A percentile compares a stretch with the other conserved stretches of the same genome.
Conservation (phyloP, 306 rosid species). For the Citrullus amarus region DNA sequence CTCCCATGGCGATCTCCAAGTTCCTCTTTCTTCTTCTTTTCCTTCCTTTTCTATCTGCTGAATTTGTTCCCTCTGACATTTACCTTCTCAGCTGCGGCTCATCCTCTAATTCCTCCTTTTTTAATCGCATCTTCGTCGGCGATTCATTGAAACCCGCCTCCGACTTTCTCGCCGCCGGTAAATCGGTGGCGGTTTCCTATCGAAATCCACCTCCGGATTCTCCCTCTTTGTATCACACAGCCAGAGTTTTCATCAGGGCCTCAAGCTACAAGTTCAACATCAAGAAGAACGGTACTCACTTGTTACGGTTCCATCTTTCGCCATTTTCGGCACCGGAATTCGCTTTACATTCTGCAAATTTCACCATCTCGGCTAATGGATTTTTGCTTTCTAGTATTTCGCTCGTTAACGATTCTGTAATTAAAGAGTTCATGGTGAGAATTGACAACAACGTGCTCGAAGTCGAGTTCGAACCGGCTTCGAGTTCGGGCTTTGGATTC, state of each 20-base stretch:
- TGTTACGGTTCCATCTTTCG: slow-evolving; percentile 78
- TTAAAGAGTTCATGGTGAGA: slow-evolving; percentile 52
- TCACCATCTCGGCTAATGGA: slow-evolving; percentile 40
- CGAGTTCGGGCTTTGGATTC: slow-evolving; percentile 48
- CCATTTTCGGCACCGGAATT: slow-evolving; percentile 51
- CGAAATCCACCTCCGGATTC: slow-evolving; percentile 40
- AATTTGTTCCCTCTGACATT: slow-evolving; percentile 59
- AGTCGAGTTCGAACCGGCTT: slow-evolving; percentile 39
- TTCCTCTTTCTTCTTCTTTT: slow-evolving; percentile 20
- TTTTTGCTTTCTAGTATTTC: slow-evolving; percentile 19
- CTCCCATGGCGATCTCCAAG: slow-evolving; percentile 38
- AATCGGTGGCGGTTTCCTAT: slow-evolving; percentile 37
- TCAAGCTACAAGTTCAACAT: slow-evolving; percentile 50
- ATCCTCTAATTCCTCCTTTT: slow-evolving; percentile 34
- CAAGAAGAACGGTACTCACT: slow-evolving; percentile 57
- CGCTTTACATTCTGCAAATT: slow-evolving; percentile 48
- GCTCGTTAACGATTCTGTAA: slow-evolving; percentile 18
- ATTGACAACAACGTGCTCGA: slow-evolving; percentile 32
- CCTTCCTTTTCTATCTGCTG: slow-evolving; percentile 22
- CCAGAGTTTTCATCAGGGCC: slow-evolving; percentile 55
- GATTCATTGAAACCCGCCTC: slow-evolving; percentile 36
- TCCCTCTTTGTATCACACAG: slow-evolving; percentile 42
- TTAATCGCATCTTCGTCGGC: slow-evolving; percentile 38
- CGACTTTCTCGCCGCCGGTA: slow-evolving; percentile 29
- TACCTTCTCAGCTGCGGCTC: slow-evolving; percentile 81